Evolutionary conservation across 305 asterid species (phyloP), one percentile per base, ranked within the genome.

Genomic region (Caryopteris hybrid): DNA sequence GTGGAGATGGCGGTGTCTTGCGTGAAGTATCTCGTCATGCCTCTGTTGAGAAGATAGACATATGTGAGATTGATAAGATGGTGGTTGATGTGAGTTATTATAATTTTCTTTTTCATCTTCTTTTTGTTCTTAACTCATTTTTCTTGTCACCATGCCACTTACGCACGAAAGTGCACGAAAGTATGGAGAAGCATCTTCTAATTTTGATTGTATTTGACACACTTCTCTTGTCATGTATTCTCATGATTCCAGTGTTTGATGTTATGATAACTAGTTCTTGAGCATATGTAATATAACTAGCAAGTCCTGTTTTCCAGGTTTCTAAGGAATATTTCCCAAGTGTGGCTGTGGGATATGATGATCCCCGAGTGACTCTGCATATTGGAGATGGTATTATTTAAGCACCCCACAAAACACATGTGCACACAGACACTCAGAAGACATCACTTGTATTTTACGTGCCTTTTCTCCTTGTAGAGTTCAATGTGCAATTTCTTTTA

Each of bases 1-100:
- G 99, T 67, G 99, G 99, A 66, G 99, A 94, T 81, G 99, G 99
- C 16, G 99, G 99, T 42, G 99, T 94, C 69, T 67, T 94, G 78
- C 96, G 97, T 36, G 99, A 94, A 71, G 98, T 94, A 31, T 73
- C 99, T 57, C 97, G 99, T 33, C 85, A 94, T 74, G 75, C 96
- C 60, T 88, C 97, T 54, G 81, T 94, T 64, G 98, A 89, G 83
- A 85, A 91, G 82, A 87, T 94, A 39, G 99, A 94, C 73, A 87
- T 94, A 21, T 94, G 99, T 52, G 98, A 94, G 90, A 94, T 94
- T 68, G 99, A 94, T 78, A 86, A 94, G 81, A 94, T 91, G 96
- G 99, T 94, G 31, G 88, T 94, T 67, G 96, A 94, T 83, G 99
- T 94, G 84, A 81, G 97, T 78, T 41, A 41, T 43, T 64, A 23